These are phyloP conservation scores for Lentinula aciculospora DNA, from an alignment of 768 basidiomycete species.

Conservation along the genomic window DNA sequence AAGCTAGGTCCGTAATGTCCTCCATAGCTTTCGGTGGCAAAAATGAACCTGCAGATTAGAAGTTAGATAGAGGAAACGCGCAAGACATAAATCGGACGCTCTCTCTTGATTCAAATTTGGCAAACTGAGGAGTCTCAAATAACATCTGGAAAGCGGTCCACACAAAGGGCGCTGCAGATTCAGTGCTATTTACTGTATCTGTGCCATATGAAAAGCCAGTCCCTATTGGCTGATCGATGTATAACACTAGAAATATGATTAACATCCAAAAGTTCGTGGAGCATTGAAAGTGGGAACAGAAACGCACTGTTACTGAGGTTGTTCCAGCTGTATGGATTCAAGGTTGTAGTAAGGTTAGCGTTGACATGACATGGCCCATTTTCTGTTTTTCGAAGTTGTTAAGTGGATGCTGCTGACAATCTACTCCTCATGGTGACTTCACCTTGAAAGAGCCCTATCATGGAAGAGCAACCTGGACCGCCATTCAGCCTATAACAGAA, in stretches of 20 bases:
- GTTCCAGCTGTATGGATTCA: constrained; percentile 72
- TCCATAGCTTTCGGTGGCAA: constrained; percentile 64
- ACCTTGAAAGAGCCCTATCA: constrained; percentile 67
- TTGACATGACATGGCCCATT: constrained; percentile 62
- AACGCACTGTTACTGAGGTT: constrained; percentile 56
- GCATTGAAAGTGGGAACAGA: not conserved
- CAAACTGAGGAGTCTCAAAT: constrained; percentile 50
- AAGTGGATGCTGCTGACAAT: no score
- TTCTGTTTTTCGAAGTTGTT: constrained; percentile 30
- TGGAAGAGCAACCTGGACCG: constrained; percentile 57
- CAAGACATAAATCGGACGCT: constrained; percentile 18
- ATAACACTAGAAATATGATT: constrained; percentile 43
- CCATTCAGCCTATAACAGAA: constrained; percentile 42
- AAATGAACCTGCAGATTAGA: constrained; percentile 39
- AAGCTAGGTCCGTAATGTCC: constrained; percentile 65
- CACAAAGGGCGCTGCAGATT: constrained; percentile 48
- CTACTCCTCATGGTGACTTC: not conserved
- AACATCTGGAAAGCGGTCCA: constrained; percentile 63
- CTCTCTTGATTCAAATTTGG: constrained; percentile 49
- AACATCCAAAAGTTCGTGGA: not conserved
- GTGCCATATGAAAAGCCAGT: constrained; percentile 60
- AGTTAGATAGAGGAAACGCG: not conserved
- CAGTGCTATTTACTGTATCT: constrained; percentile 51
- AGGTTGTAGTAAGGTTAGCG: constrained; percentile 43
- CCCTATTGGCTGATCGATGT: constrained; percentile 66